Base-by-base conservation (phyloP, 148 eudicot species). In the Mesembryanthemum crystallinum region DNA sequence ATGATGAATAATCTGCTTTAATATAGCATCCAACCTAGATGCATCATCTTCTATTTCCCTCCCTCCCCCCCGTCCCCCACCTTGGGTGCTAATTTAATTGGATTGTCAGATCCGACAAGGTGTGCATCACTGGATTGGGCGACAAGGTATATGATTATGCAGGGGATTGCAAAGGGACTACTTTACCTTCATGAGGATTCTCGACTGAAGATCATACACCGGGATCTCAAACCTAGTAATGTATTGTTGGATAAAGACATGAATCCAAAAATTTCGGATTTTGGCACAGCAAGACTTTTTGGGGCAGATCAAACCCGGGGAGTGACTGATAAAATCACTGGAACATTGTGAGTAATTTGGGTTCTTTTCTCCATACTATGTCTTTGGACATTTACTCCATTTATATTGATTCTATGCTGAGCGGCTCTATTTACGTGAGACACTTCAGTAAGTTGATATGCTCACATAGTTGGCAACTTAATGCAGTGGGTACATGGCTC, bases 401-500 rank as follows among this genome's bases (percentile, higher is more conserved):
- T 74, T 24, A 9, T 45, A 28, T 20, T 32, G 11, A 64, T 3
- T n/a, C 0, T 14, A 43, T 6, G 7, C 27, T 61, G 11, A 21
- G n/a, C 37, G 24, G 4, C 9, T 64, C 13, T 32, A 15, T 23
- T 14, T 9, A 33, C 39, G 29, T 23, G 27, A 1, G 17, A 4
- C 2, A 27, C 39, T 70, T 52, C 57, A 29, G 61, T 49, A 70
- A 29, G 72, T 25, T 69, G 58, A 28, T 45, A 52, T 8, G 42
- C 60, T 71, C 25, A 71, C 62, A 13, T 32, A 49, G 25, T 13
- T 43, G 8, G 8, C 17, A 62, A 17, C 18, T 29, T 24, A 24
- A 39, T 67, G 81, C 78, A 73, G 81, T 24, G 82, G 81, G 9
- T 78, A 78, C 57, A 78, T 79, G 85, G 85, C 84, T 77, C 86